These are phyloP conservation scores for Lasiodiplodia sp. DNA, from an alignment of 2,329 filamentous ascomycete species.

Conservation along the genomic window DNA sequence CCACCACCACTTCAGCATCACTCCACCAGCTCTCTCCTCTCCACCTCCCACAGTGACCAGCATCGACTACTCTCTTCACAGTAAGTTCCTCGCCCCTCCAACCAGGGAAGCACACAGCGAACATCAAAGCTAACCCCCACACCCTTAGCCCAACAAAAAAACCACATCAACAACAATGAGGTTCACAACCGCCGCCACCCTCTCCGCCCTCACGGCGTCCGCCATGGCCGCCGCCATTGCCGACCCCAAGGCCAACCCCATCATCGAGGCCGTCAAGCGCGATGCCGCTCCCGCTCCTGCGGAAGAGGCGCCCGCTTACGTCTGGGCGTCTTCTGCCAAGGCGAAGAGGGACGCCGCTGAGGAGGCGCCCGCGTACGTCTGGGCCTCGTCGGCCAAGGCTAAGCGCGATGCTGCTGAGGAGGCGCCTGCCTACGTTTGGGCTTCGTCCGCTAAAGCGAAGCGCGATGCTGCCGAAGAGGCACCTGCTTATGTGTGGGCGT, in stretches of 20 bases:
- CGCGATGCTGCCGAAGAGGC: not conserved
- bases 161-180: not conserved
- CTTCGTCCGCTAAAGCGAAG: not conserved
- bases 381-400: not conserved
- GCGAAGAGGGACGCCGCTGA: not conserved
- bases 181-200: slow-evolving; percentile 8
- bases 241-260: not conserved
- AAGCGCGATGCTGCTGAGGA: not conserved
- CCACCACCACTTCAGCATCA: too few species aligned
- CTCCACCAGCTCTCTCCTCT: not conserved
- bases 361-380: not conserved
- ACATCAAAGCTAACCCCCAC: not conserved
- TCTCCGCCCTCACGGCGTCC: slow-evolving; percentile 1
- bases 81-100: not conserved
- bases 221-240: not conserved
- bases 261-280: slow-evolving; percentile 5
- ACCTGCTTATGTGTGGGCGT: not conserved
- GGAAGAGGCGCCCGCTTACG: not conserved
- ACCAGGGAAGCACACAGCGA: not conserved
- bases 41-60: not conserved
- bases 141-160: not conserved
- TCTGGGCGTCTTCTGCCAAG: not conserved
- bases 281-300: not conserved
- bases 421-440: not conserved
- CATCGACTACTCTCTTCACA: not conserved